Evolutionary conservation across 2,329 filamentous ascomycete genomes (phyloP).

Genomic region (Fusarium verrucosum): DNA sequence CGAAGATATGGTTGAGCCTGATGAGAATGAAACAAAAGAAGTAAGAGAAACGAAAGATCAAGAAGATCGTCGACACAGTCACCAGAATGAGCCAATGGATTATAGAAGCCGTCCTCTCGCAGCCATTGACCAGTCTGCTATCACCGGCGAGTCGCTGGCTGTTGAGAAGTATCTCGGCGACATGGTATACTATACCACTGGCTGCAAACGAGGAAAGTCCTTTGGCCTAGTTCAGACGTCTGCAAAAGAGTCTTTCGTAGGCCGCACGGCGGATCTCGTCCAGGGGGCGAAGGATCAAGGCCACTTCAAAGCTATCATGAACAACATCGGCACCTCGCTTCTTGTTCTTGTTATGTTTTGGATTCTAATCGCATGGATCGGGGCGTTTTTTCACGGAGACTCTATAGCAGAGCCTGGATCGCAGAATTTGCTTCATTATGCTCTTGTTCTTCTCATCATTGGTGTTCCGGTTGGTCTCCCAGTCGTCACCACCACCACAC

Average conservation of each 20-base stretch:
- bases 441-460: constrained; percentile 28
- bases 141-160: constrained; percentile 25
- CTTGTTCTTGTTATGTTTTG: constrained; percentile 28
- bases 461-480: constrained; percentile 28
- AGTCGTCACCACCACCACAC: constrained; percentile 27
- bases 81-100: constrained; percentile 3
- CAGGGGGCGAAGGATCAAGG: constrained; percentile 32
- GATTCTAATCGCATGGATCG: constrained; percentile 23
- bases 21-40: neutral
- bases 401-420: constrained; percentile 13
- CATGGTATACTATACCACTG: constrained; percentile 30
- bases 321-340: constrained; percentile 23
- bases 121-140: constrained; percentile 28
- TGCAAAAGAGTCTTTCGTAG: constrained; percentile 25
- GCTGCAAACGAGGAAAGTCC: constrained; percentile 25
- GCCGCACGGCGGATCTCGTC: constrained; percentile 25
- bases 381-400: constrained; percentile 26
- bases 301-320: constrained; percentile 33
- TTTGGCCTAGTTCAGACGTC: constrained; percentile 13
- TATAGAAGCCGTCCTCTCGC: constrained; percentile 20
- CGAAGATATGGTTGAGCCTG: constrained; percentile 7
- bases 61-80: neutral
- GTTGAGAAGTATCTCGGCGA: constrained; percentile 26
- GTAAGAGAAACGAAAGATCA: neutral
- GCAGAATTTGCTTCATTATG: constrained; percentile 27